These are phyloP conservation scores for Nissolia schottii DNA, from an alignment of 306 rosid genomes.

Conservation along the genomic window DNA sequence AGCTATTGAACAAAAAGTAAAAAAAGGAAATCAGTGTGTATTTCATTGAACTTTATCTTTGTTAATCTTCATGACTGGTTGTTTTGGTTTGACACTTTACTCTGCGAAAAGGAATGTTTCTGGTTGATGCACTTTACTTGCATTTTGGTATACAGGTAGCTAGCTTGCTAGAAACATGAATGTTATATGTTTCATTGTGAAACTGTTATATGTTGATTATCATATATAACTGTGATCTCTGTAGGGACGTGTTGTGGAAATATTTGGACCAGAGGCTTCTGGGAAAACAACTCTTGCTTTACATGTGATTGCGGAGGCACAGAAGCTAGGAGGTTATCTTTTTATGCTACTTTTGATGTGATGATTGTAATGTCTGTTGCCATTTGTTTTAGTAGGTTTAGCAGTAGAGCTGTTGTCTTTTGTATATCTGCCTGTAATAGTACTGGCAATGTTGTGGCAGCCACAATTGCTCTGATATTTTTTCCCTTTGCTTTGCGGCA, in stretches of 20 bases:
- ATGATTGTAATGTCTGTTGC: not conserved
- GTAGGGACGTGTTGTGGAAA: slow-evolving; percentile 98
- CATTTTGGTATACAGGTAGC: not conserved
- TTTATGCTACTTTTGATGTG: slow-evolving; percentile 2
- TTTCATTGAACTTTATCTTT: not conserved
- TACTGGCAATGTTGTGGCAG: not conserved
- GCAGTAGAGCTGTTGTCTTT: not conserved
- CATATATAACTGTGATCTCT: slow-evolving; percentile 20
- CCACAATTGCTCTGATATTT: not conserved
- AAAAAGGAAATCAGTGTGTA: not conserved
- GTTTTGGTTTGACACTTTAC: not conserved
- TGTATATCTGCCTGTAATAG: not conserved
- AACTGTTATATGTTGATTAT: slow-evolving; percentile 7
- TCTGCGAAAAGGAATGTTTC: not conserved
- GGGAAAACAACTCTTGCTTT: slow-evolving; percentile 93
- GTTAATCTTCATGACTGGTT: not conserved
- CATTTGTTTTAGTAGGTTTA: slow-evolving; percentile 1
- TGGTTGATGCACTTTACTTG: not conserved
- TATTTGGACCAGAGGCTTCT: slow-evolving; percentile 95
- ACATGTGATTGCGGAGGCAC: slow-evolving; percentile 94
- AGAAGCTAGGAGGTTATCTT: slow-evolving; percentile 79
- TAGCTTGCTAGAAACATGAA: not conserved
- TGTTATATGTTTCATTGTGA: not conserved
- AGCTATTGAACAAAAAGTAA: not conserved
- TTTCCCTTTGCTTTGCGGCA: not conserved